Evolutionary conservation across 2,329 filamentous ascomycete genomes (phyloP).

Genomic region (Xylariaceae sp.): DNA sequence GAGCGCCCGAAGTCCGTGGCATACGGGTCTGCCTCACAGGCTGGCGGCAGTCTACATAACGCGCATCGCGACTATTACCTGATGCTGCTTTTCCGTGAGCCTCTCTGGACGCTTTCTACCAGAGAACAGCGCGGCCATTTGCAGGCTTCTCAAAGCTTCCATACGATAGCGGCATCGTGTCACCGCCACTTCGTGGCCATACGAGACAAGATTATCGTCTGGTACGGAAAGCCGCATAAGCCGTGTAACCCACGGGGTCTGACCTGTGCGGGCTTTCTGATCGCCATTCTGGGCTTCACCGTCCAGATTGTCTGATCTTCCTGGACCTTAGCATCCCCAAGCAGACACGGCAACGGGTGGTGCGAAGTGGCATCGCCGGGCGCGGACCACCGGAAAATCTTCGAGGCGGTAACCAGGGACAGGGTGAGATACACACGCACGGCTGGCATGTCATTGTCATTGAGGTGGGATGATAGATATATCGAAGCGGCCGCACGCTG

Average conservation of each 20-base stretch:
- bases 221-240: conserved; percentile 21
- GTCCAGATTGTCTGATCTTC: conserved; percentile 14
- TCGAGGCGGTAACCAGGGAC: conserved; percentile 12
- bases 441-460: conserved; percentile 16
- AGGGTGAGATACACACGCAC: conserved; percentile 18
- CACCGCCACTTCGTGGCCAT: conserved; percentile 13
- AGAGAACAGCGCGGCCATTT: conserved; percentile 15
- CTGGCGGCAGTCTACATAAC: conserved; percentile 16
- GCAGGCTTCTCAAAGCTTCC: conserved; percentile 16
- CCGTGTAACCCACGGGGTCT: conserved; percentile 18
- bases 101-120: too few species aligned
- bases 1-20: too few species aligned
- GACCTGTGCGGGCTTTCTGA: conserved; percentile 10
- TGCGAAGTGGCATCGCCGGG: conserved; percentile 15
- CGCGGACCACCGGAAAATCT: conserved; percentile 9
- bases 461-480: conserved; percentile 9
- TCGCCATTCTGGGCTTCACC: conserved; percentile 10
- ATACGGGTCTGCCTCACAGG: too few species aligned
- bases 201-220: conserved; percentile 26
- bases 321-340: conserved; percentile 4
- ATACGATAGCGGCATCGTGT: conserved; percentile 15
- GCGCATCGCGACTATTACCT: conserved; percentile 12
- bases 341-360: conserved; percentile 10
- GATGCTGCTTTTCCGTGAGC: too few species aligned
- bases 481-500: conserved; percentile 9